Evolutionary conservation across 192 early-diverging fungal species (phyloP).

Genomic region (Rhizophagus sp.): DNA sequence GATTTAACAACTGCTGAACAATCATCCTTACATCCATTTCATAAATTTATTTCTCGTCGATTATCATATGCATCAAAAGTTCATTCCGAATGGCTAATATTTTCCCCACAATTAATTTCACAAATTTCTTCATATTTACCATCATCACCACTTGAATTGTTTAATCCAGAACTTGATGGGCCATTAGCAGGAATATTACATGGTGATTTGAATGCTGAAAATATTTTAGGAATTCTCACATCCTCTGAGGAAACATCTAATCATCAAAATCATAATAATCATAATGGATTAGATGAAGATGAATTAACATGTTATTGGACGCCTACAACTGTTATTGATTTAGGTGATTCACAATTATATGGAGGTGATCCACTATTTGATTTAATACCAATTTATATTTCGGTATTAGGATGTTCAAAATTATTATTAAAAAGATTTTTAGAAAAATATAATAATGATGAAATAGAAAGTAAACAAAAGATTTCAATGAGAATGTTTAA

Average conservation of each 20-base stretch:
- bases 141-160: conserved; percentile 17
- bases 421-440: conserved; percentile 24
- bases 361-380: conserved; percentile 41
- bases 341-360: conserved; percentile 18
- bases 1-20: neutral
- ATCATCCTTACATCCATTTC: neutral
- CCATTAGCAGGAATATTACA: conserved; percentile 34
- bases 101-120: conserved; percentile 38
- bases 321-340: conserved; percentile 7
- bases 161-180: conserved; percentile 30
- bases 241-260: neutral
- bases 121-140: conserved; percentile 37
- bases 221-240: conserved; percentile 33
- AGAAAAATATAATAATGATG: conserved; percentile 18
- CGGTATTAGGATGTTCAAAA: conserved; percentile 35
- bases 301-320: neutral
- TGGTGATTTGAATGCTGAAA: conserved; percentile 42
- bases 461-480: neutral
- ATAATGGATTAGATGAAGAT: neutral
- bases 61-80: neutral
- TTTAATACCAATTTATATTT: conserved; percentile 36
- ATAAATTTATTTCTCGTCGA: neutral
- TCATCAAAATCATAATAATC: neutral
- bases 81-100: conserved; percentile 36
- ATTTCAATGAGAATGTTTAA: conserved; percentile 26